A percentile compares a stretch with the other conserved stretches of the same genome.
phyloP scores from a whole-genome alignment of 768 basidiomycete species.

The Exidia glandulosa region DNA sequence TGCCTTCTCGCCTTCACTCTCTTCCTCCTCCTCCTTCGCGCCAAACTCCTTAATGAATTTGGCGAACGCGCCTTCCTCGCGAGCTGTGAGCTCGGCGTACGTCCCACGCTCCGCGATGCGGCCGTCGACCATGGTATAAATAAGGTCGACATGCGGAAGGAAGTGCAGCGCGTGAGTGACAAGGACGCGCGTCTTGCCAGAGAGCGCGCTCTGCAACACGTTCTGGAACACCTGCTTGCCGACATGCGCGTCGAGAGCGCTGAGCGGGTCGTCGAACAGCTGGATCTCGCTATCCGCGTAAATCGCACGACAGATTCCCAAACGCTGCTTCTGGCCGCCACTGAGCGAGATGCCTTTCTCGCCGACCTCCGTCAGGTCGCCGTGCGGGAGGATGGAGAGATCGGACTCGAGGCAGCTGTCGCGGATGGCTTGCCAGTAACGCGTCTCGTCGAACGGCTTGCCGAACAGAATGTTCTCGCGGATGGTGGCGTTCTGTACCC shows the following conservation, averaged over 20 bases:
- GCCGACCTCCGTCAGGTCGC: constrained; percentile 78
- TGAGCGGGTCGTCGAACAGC: constrained; percentile 82
- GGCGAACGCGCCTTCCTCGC: constrained; percentile 52
- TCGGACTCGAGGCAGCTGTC: constrained; percentile 76
- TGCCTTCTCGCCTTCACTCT: constrained; percentile 31
- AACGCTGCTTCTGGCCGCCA: constrained; percentile 69
- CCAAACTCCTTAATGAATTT: constrained; percentile 71
- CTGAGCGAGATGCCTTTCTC: constrained; percentile 82
- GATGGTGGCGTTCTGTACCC: constrained; percentile 78
- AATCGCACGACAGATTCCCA: constrained; percentile 79
- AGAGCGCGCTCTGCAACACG: constrained; percentile 52
- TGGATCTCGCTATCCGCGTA: constrained; percentile 82
- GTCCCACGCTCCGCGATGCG: constrained; percentile 71
- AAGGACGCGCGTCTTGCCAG: constrained; percentile 70
- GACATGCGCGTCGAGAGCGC: constrained; percentile 89
- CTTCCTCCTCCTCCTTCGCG: constrained; percentile 45
- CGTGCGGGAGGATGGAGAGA: constrained; percentile 61
- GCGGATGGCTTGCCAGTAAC: constrained; percentile 70
- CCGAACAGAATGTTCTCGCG: constrained; percentile 88
- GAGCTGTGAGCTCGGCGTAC: constrained; percentile 54
- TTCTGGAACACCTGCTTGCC: constrained; percentile 82
- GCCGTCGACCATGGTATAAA: constrained; percentile 70
- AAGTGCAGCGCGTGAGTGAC: constrained; percentile 91
- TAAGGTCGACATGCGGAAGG: constrained; percentile 77
- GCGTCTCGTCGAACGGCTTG: constrained; percentile 64